phyloP scores from a whole-genome alignment of 2,329 filamentous ascomycete genomes.

The Trichocomaceae sp. region DNA sequence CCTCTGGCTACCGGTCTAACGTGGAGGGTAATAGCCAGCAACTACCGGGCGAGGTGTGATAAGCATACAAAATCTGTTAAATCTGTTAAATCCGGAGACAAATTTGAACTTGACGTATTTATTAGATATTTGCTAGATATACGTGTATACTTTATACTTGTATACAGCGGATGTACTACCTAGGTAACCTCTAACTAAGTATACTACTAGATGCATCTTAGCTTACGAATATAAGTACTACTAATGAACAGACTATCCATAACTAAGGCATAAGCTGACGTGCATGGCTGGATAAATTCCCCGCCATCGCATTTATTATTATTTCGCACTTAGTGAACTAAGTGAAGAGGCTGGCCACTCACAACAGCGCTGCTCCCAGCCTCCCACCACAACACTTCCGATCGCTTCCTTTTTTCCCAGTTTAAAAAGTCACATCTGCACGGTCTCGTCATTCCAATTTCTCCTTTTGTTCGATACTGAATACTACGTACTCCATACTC shows the following conservation, averaged over 20 bases:
- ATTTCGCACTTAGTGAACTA: neutral
- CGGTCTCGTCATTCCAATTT: conserved; percentile 8
- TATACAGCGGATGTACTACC: too few relatives aligned
- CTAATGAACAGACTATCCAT: too few relatives aligned
- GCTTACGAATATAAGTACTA: neutral
- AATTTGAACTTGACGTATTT: too few relatives aligned
- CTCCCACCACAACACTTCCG: conserved; percentile 8
- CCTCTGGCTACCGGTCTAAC: neutral
- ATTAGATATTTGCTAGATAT: too few relatives aligned
- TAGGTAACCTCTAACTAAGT: too few relatives aligned
- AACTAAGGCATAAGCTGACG: neutral
- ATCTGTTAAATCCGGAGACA: neutral
- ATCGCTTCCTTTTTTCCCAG: neutral
- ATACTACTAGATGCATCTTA: too few relatives aligned
- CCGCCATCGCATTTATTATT: conserved; percentile 13
- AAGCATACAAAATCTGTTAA: neutral
- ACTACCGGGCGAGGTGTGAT: neutral
- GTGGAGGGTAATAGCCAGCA: neutral
- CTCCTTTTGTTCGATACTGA: too few relatives aligned
- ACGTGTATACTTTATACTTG: too few relatives aligned
- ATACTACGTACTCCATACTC: too few relatives aligned
- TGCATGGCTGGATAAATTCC: conserved; percentile 1
- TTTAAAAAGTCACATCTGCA: neutral
- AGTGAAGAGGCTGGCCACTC: too few relatives aligned
- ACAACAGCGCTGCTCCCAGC: conserved; percentile 4